Evolutionary conservation across 805 yeast genomes (phyloP).

Genomic region (Wickerhamiella qilinensis): DNA sequence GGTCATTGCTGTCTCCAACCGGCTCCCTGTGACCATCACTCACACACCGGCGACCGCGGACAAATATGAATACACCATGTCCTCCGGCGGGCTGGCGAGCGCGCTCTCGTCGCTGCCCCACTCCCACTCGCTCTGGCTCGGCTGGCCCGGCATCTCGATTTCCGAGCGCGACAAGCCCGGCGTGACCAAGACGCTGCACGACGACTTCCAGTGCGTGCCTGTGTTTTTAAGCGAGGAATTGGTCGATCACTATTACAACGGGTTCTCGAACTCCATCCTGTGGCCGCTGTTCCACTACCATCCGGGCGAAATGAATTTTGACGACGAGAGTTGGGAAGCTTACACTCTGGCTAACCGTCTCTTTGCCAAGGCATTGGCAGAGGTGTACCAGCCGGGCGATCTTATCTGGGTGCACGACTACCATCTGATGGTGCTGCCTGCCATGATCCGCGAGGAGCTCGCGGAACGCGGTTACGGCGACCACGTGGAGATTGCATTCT

Average conservation of each 20-base stretch:
- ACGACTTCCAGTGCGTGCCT: slow-evolving; percentile 79
- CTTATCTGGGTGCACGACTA: slow-evolving; percentile 97
- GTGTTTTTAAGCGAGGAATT: slow-evolving; percentile 73
- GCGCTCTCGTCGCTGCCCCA: slow-evolving; percentile 85
- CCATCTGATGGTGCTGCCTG: slow-evolving; percentile 89
- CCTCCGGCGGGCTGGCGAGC: slow-evolving; percentile 94
- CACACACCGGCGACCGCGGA: slow-evolving; percentile 27
- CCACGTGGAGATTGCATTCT: slow-evolving; percentile 74
- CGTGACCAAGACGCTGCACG: slow-evolving; percentile 54
- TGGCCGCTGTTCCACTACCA: slow-evolving; percentile 99
- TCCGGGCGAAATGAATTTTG: slow-evolving; percentile 98
- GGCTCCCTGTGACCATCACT: slow-evolving; percentile 85
- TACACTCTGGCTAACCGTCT: slow-evolving; percentile 79
- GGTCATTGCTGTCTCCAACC: slow-evolving; percentile 81
- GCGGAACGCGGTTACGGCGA: slow-evolving; percentile 21
- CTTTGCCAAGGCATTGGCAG: slow-evolving; percentile 61
- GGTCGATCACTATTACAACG: slow-evolving; percentile 93
- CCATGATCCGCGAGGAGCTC: slow-evolving; percentile 56
- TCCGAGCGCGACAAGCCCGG: slow-evolving; percentile 56
- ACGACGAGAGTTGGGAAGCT: slow-evolving; percentile 94
- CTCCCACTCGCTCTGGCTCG: slow-evolving; percentile 73
- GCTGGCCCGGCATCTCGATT: slow-evolving; percentile 87
- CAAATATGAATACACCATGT: slow-evolving; percentile 69
- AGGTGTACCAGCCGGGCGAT: slow-evolving; percentile 63
- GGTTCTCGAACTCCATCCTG: slow-evolving; percentile 81